Percentiles rank a stretch among this genome's conserved stretches.
phyloP scores from a whole-genome alignment of 2,329 filamentous ascomycete species.

The Claviceps sp. region DNA sequence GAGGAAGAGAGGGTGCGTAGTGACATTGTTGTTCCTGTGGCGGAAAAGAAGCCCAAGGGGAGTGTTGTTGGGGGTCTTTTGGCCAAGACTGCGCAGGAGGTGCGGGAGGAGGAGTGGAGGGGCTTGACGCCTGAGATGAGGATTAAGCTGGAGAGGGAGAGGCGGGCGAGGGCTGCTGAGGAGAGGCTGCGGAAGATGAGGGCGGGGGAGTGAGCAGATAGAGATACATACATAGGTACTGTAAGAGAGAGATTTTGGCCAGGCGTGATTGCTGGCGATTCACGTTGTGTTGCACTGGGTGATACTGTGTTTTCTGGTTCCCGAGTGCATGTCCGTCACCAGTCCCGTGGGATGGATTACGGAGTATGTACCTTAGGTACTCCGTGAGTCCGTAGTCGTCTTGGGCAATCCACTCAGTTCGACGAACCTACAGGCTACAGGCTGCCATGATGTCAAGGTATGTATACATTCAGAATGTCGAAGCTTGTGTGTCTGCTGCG shows the following conservation, averaged over 20 bases:
- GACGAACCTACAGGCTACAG: no score
- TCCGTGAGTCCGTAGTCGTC: no score
- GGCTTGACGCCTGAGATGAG: conserved; percentile 82
- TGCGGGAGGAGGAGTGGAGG: conserved; percentile 68
- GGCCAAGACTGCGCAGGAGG: conserved; percentile 66
- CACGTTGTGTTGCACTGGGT: no score
- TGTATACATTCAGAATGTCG: no score
- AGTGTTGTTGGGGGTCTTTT: conserved; percentile 39
- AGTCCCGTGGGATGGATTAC: no score
- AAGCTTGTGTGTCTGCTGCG: no score
- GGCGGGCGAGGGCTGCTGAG: conserved; percentile 82
- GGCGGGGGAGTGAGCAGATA: background rate
- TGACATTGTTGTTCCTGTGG: conserved; percentile 47
- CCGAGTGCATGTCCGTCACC: no score
- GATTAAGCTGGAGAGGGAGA: conserved; percentile 71
- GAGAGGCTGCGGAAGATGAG: conserved; percentile 61
- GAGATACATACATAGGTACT: background rate
- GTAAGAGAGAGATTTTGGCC: background rate
- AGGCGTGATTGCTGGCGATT: background rate
- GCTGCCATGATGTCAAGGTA: no score
- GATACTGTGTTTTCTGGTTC: no score
- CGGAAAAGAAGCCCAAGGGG: conserved; percentile 35
- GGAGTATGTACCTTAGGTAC: no score
- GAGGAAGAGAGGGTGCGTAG: conserved; percentile 61
- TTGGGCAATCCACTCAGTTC: no score